Evolutionary conservation across 805 yeast species (phyloP).

Genomic region (Pachysolen tannophilus): DNA sequence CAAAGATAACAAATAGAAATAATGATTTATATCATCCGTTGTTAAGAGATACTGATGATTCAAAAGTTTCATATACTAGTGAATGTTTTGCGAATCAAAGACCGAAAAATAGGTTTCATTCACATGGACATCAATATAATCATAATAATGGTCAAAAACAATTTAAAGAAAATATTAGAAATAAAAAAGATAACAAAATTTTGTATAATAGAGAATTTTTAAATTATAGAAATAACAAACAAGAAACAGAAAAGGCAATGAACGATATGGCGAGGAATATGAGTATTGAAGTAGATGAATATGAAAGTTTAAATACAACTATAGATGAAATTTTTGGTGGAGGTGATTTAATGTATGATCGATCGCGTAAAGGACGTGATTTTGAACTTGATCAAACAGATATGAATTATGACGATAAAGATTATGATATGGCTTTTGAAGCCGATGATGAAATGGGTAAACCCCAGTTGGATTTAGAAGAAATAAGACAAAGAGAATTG

Average conservation of each 20-base stretch:
- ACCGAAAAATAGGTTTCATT: too few relatives aligned
- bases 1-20: not conserved
- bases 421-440: not conserved
- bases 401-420: not conserved
- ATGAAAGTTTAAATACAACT: slow-evolving; percentile 2
- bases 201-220: slow-evolving; percentile 5
- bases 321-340: slow-evolving; percentile 9
- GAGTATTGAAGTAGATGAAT: slow-evolving; percentile 6
- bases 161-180: slow-evolving; percentile 1
- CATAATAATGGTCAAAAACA: too few relatives aligned
- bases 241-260: slow-evolving; percentile 5
- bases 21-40: not conserved
- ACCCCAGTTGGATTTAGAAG: not conserved
- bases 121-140: too few relatives aligned
- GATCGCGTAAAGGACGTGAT: slow-evolving; percentile 1
- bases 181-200: slow-evolving; percentile 3
- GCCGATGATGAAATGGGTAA: not conserved
- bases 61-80: too few relatives aligned
- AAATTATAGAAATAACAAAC: slow-evolving; percentile 2
- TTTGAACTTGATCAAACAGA: slow-evolving; percentile 4
- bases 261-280: slow-evolving; percentile 7
- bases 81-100: too few relatives aligned
- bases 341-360: slow-evolving; percentile 8
- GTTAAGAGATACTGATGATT: too few relatives aligned
- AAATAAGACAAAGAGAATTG: slow-evolving; percentile 8